A percentile compares a stretch with the other conserved stretches of the same genome.
phyloP scores from a whole-genome alignment of 2,329 filamentous ascomycete species.

The Alternaria infectoria region DNA sequence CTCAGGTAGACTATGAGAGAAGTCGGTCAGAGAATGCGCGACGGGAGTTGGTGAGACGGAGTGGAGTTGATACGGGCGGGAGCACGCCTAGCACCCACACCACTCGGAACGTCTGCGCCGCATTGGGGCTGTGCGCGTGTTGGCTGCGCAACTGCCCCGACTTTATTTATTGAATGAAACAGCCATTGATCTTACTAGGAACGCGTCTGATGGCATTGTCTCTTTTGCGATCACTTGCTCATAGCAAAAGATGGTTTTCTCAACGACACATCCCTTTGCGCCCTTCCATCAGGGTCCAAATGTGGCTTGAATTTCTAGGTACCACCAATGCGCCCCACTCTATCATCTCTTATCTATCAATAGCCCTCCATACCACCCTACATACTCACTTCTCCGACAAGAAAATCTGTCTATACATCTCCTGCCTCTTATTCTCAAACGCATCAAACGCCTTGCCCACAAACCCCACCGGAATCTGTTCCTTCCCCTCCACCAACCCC shows the following conservation, averaged over 20 bases:
- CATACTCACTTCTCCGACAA: background rate
- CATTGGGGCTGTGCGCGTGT: slow-evolving; percentile 26
- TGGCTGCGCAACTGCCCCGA: slow-evolving; percentile 1
- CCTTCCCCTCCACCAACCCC: slow-evolving; percentile 55
- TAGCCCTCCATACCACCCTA: too few relatives aligned
- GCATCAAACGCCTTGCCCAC: slow-evolving; percentile 50
- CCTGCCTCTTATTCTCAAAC: slow-evolving; percentile 59
- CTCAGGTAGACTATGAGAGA: background rate
- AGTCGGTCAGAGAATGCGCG: slow-evolving; percentile 5
- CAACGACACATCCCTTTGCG: background rate
- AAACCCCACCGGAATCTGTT: slow-evolving; percentile 60
- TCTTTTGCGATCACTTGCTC: background rate
- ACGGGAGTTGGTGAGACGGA: slow-evolving; percentile 1
- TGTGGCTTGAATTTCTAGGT: background rate
- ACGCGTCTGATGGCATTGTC: background rate
- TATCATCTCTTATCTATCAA: too few relatives aligned
- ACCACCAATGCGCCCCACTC: background rate
- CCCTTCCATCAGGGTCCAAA: background rate
- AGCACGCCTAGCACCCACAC: slow-evolving; percentile 13
- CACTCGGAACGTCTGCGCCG: slow-evolving; percentile 22
- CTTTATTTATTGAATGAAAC: background rate
- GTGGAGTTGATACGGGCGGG: slow-evolving; percentile 15
- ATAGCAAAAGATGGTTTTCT: background rate
- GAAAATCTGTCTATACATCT: slow-evolving; percentile 36
- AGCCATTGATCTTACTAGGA: background rate